Evolutionary conservation across 2,329 filamentous ascomycete genomes (phyloP).

Genomic region (Cyphellophora europaea): DNA sequence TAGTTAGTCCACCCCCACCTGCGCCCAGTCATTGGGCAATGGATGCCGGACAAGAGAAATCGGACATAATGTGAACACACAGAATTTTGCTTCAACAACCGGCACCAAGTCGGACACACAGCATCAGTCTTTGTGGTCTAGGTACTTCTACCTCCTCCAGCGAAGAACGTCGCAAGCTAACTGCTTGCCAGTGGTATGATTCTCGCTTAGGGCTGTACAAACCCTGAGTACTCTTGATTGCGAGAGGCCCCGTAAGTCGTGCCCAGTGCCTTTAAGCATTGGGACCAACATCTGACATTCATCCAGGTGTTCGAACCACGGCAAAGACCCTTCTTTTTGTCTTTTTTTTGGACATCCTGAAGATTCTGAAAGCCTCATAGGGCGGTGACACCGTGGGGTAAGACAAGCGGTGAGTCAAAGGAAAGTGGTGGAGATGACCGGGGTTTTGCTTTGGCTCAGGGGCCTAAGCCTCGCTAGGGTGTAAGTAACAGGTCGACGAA

Average conservation of each 20-base stretch:
- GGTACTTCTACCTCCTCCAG: not conserved
- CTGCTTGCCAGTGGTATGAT: not conserved
- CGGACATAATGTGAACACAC: too few species aligned
- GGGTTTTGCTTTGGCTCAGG: too few species aligned
- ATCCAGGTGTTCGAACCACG: not conserved
- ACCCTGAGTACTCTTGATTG: conserved; percentile 1
- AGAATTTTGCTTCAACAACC: not conserved
- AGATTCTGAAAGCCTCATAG: too few species aligned
- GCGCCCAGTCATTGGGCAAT: too few species aligned
- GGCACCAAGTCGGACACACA: not conserved
- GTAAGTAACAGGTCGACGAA: too few species aligned
- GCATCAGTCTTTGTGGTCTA: not conserved
- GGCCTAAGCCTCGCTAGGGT: too few species aligned
- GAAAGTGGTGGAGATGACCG: too few species aligned
- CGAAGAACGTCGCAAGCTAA: not conserved
- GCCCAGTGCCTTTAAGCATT: not conserved
- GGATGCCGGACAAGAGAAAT: too few species aligned
- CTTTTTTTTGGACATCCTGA: not conserved
- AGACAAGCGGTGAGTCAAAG: too few species aligned
- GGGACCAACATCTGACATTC: not conserved
- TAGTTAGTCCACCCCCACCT: too few species aligned
- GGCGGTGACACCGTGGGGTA: too few species aligned
- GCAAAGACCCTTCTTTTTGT: not conserved
- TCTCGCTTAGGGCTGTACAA: not conserved
- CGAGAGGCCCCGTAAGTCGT: conserved; percentile 1